Evolutionary conservation across 148 eudicot genomes (phyloP).

Genomic region (Camellia sinensis): DNA sequence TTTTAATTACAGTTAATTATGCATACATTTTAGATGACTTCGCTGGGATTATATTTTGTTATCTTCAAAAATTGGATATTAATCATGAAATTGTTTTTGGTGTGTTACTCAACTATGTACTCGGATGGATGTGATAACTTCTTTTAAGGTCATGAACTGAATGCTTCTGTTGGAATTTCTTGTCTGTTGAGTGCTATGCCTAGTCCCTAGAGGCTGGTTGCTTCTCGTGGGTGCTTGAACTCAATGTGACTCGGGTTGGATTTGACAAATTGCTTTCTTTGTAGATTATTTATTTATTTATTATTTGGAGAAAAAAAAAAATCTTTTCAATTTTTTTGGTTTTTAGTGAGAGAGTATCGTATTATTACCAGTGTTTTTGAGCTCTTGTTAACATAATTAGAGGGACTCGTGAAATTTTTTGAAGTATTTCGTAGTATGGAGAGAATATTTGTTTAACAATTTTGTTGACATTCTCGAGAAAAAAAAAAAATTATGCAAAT

Average conservation of each 20-base stretch:
- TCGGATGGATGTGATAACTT: background rate
- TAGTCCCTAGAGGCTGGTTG: background rate
- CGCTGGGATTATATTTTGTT: slow-evolving; percentile 7
- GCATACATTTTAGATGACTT: slow-evolving; percentile 15
- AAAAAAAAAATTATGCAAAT: too few species aligned
- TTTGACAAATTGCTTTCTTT: too few species aligned
- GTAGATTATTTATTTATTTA: too few species aligned
- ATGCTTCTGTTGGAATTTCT: background rate
- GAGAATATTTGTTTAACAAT: too few species aligned
- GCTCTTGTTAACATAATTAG: too few species aligned
- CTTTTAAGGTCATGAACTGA: background rate
- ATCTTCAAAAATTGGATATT: background rate
- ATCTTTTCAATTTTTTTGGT: too few species aligned
- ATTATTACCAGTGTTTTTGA: too few species aligned
- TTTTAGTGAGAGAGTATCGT: too few species aligned
- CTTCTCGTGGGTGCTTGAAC: background rate
- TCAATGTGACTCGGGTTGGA: background rate
- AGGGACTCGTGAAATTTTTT: too few species aligned
- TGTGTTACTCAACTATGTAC: background rate
- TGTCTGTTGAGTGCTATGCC: background rate
- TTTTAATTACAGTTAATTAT: background rate
- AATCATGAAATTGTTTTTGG: slow-evolving; percentile 1
- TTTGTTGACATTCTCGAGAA: too few species aligned
- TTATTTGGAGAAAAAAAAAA: too few species aligned
- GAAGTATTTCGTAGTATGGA: too few species aligned